Evolutionary conservation across 2,329 filamentous ascomycete genomes (phyloP), one percentile per base, ranked within the genome.

Genomic region (Beauveria sp.): DNA sequence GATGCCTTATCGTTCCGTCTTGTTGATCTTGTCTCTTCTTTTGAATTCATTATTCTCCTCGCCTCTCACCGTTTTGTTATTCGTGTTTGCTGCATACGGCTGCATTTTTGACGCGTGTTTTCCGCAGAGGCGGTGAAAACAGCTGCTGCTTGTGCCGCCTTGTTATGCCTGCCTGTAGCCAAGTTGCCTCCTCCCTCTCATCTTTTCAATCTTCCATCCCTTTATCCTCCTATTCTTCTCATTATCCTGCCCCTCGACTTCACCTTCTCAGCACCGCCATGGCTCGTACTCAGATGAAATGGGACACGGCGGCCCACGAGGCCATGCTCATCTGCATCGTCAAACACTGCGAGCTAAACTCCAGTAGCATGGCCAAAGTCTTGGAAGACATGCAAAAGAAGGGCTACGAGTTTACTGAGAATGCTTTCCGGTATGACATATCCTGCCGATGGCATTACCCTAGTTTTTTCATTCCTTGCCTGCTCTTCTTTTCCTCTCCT

Each of bases 251-350:
- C 8, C 9, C 6, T 22, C 18, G 4, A 34, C 9, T 31, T 38
- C 7, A 24, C 20, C 20, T 26, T 38, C 8, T 14, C 26, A 18
- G 28, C 43, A 12, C 14, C 31, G 31, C n/a, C 43, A 58, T 58
- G 55, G 20, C 24, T 8, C 67, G 70, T 61, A 63, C 67, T 18
- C 20, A 24, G 48, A 75, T 74, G 65, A 72, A 69, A 40, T 83
- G 79, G 79, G 74, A 74, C 31, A 67, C 72, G 5, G 69, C 71
- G 9, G 72, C 75, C 20, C 78, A 82, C 51, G 69, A 77, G 62
- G 77, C 78, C 46, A 75, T 82, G 48, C 71, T 83, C 42, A 61
- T 76, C 7, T 74, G 73, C 31, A 62, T 81, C 26, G 67, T 77
- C n/a, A 70, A 73, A 28, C 68, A 74, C 7, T 65, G 76, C 60